Evolutionary conservation across 2,329 filamentous ascomycete species (phyloP).

Genomic region (Colletotrichum salicis): DNA sequence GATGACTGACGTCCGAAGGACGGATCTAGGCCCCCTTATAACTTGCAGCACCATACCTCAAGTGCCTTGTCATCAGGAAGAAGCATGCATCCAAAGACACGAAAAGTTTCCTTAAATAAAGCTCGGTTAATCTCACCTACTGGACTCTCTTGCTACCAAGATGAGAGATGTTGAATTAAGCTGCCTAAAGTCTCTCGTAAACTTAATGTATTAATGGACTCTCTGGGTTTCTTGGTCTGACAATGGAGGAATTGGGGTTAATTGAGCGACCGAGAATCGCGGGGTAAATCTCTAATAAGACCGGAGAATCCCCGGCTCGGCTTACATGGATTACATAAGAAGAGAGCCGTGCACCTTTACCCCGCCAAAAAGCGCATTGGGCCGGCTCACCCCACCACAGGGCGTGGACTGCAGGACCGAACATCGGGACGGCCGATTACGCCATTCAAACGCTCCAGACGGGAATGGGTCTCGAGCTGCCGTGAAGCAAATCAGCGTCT

Average conservation of each 20-base stretch:
- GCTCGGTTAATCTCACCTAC: too few relatives aligned
- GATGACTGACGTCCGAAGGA: too few relatives aligned
- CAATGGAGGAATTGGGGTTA: neutral
- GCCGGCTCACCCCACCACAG: conserved; percentile 33
- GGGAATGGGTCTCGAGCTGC: conserved; percentile 20
- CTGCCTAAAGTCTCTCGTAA: too few relatives aligned
- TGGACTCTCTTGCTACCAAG: too few relatives aligned
- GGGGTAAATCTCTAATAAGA: neutral
- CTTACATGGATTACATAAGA: conserved; percentile 16
- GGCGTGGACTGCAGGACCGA: conserved; percentile 22
- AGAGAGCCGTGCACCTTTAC: neutral
- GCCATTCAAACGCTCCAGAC: conserved; percentile 20
- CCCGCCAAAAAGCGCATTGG: conserved; percentile 27
- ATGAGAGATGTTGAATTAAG: fast-evolving
- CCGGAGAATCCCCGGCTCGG: conserved; percentile 16
- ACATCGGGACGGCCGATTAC: conserved; percentile 27
- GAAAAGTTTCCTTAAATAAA: too few relatives aligned
- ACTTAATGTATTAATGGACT: too few relatives aligned
- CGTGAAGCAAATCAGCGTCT: conserved; percentile 33
- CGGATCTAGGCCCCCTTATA: too few relatives aligned
- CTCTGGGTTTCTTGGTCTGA: too few relatives aligned
- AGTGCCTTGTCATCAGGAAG: fast-evolving
- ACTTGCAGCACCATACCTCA: too few relatives aligned
- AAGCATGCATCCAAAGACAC: too few relatives aligned
- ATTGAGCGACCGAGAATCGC: neutral